phyloP scores from a whole-genome alignment of 169 alveolate genomes.

The Plasmodium inui region DNA sequence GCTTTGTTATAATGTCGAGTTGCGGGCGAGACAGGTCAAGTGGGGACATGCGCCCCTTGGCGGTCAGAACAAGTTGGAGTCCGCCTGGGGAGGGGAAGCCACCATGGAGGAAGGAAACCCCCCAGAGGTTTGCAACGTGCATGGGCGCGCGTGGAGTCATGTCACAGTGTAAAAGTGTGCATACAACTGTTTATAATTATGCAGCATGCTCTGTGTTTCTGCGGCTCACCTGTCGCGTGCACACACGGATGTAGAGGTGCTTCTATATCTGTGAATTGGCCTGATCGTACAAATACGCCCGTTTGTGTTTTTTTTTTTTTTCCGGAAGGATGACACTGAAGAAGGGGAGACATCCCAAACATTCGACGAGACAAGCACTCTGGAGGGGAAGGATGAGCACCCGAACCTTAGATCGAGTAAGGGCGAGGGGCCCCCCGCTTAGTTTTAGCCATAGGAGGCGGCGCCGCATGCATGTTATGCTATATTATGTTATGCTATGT shows the following conservation, averaged over 20 bases:
- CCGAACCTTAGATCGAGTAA: conserved; percentile 58
- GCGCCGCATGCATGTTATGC: neutral
- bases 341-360: neutral
- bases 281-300: neutral
- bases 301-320: neutral
- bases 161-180: neutral
- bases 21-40: conserved; percentile 11
- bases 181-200: neutral
- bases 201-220: neutral
- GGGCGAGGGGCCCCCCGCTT: neutral
- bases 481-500: neutral
- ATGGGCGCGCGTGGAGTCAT: neutral
- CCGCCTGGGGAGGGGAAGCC: neutral
- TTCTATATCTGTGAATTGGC: neutral
- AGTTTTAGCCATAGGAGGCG: neutral
- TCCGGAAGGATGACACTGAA: neutral
- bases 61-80: conserved; percentile 1
- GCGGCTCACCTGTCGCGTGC: neutral
- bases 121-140: conserved; percentile 10
- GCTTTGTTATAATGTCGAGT: conserved; percentile 15
- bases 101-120: conserved; percentile 1
- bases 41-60: neutral
- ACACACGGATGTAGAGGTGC: neutral
- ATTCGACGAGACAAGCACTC: neutral
- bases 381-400: neutral